Evolutionary conservation across 1,139 yeast species (phyloP).

Genomic region (Pichia sp.): DNA sequence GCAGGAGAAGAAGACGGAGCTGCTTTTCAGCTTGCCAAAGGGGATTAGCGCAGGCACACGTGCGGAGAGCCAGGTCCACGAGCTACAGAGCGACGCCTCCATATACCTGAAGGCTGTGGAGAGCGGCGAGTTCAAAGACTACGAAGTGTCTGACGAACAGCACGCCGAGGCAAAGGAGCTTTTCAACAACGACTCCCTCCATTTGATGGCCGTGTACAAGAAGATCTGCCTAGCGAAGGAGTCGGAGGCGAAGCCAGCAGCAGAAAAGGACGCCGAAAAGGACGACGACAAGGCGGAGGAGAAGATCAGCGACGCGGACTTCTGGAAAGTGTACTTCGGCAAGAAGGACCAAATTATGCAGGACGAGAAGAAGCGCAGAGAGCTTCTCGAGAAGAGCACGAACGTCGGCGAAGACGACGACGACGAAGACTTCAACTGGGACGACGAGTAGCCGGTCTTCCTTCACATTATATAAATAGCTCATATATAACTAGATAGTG

Average conservation of each 20-base stretch:
- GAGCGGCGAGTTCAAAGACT: conserved; percentile 26
- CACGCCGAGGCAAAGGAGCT: conserved; percentile 42
- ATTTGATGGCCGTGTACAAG: conserved; percentile 56
- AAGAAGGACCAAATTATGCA: conserved; percentile 51
- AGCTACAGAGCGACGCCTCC: conserved; percentile 44
- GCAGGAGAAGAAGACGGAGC: conserved; percentile 33
- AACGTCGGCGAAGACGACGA: conserved; percentile 63
- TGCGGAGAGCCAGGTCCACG: conserved; percentile 55
- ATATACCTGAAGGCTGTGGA: conserved; percentile 36
- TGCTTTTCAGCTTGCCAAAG: conserved; percentile 41
- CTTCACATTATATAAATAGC: not conserved
- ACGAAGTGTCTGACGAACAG: conserved; percentile 30
- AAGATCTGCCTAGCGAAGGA: conserved; percentile 53
- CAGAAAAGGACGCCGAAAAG: conserved; percentile 23
- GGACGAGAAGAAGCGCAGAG: conserved; percentile 65
- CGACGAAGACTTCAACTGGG: conserved; percentile 36
- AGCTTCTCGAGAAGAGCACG: conserved; percentile 44
- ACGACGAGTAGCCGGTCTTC: conserved; percentile 10
- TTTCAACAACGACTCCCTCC: conserved; percentile 40
- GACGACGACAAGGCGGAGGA: not conserved
- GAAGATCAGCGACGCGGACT: conserved; percentile 50
- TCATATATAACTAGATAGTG: not conserved
- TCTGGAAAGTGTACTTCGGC: conserved; percentile 74
- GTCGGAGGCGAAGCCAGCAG: conserved; percentile 24
- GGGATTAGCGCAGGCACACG: conserved; percentile 39